Evolutionary conservation across 306 rosid genomes (phyloP), one percentile per base, ranked within the genome.

Genomic region (Prosopis cineraria): DNA sequence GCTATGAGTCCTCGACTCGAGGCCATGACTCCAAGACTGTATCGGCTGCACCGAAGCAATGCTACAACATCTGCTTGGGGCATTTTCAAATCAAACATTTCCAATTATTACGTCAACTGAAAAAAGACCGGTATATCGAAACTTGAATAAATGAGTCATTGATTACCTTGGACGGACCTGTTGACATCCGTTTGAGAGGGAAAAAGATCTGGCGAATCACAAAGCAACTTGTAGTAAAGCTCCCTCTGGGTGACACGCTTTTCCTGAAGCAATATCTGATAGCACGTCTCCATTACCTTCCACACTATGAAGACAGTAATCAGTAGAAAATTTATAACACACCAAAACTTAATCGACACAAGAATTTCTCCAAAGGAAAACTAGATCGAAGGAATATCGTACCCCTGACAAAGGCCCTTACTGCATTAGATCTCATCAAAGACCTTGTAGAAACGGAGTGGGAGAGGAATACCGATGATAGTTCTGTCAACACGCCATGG

Each of bases 1-100:
- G 93, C 89, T 12, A 92, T 67, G 56, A 93, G 92, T 82, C 99
- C 97, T 72, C 93, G 81, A 82, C 98, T 87, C 37, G 98, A 95
- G 17, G 99, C 98, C 97, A 95, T 91, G 82, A 95, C 87, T 86
- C 99, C 97, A 65, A 95, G 97, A 80, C 98, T 93, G 85, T 73
- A 91, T 31, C 98, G 88, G 85, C 98, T 92, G 85, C 97, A 95
- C 48, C 88, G 88, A 79, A 92, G 97, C 89, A 92, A 89, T 8
- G 97, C 89, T 78, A 92, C 97, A 33, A 91, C 93, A 85, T 95
- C 98, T 95, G 82, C 39, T 83, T 27, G 58, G 48, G 13, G 0
- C 45, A 75, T 22, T 66, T 14, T 31, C 29, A 47, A 9, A 9
- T 17, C 59, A 37, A 7, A 55, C 30, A 70, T 33, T 66, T 60